Evolutionary conservation across 768 basidiomycete genomes (phyloP), one percentile per base, ranked within the genome.

Genomic region (Mycena maculata): DNA sequence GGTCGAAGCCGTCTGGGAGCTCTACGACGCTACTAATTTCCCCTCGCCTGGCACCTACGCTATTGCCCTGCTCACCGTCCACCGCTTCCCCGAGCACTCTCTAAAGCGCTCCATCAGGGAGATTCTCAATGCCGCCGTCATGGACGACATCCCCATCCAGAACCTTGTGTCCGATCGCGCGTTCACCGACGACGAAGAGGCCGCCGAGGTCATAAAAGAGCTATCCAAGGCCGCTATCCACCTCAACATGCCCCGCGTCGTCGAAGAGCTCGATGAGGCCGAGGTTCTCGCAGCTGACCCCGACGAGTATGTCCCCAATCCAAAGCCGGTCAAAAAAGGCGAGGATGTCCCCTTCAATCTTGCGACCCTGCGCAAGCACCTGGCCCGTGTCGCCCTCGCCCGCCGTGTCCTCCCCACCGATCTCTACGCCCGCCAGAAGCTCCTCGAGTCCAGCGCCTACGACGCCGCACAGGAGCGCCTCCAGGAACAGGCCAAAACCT

Each of bases 391-490:
- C n/a, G 78, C 83, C 9, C 83, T 91, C 58, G 88, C 90, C 2
- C 87, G 90, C 38, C 83, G 85, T 3, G 82, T 92, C 8, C 83
- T 92, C 47, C 83, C 88, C 0, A 86, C 89, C 61, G 92, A 95
- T 70, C 76, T 89, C n/a, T 79, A 86, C 18, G 82, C 88, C 1
- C 92, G 95, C 2, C 95, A 97, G 76, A 89, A 89, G 68, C 82
- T 94, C 9, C 86, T 96, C 5, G 95, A 97, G 77, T 87, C 91
- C 47, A 93, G 93, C 3, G 93, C 92, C 5, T 94, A 94, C 76
- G 93, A 95, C 27, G 89, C 93, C 38, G 94, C 95, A 0, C 83
- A 88, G 3, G 87, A 89, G 71, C 88, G 92, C 12, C 81, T 93
- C 65, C 83, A 86, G 74, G 87, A 89, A 60, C 87, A 94, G 72